These are phyloP conservation scores for Phytopythium aichiense DNA, from an alignment of 352 stramenopile species.

Conservation along the genomic window DNA sequence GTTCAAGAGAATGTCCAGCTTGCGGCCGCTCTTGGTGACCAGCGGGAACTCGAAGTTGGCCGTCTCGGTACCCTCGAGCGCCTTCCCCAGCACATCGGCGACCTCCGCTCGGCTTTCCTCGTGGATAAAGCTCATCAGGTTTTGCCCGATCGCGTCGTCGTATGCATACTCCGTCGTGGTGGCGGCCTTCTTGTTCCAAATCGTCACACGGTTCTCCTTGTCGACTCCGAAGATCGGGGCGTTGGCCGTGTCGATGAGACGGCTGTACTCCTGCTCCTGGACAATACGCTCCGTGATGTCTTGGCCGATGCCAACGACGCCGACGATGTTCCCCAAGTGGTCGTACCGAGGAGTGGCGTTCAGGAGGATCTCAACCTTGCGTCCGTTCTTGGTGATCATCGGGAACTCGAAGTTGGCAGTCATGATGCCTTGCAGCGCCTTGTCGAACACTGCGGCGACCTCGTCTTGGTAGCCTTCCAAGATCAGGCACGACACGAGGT, in stretches of 20 bases:
- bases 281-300: conserved; percentile 80
- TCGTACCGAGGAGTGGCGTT: conserved; percentile 74
- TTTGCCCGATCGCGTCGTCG: conserved; percentile 80
- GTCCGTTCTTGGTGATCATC: conserved; percentile 73
- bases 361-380: conserved; percentile 71
- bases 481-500: conserved; percentile 81
- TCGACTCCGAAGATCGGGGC: conserved; percentile 84
- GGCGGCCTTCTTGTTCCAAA: conserved; percentile 93
- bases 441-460: conserved; percentile 66
- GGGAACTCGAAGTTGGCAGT: conserved; percentile 81
- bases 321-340: conserved; percentile 51
- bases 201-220: conserved; percentile 71
- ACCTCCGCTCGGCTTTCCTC: conserved; percentile 63
- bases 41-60: conserved; percentile 86
- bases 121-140: conserved; percentile 68
- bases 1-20: conserved; percentile 80
- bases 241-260: conserved; percentile 80
- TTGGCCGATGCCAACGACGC: conserved; percentile 78
- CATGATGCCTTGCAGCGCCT: conserved; percentile 57
- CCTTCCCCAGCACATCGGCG: conserved; percentile 59
- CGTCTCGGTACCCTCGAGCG: conserved; percentile 56
- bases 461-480: conserved; percentile 57
- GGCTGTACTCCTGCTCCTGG: conserved; percentile 78
- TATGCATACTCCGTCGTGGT: conserved; percentile 87
- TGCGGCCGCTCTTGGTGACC: conserved; percentile 63